phyloP scores from a whole-genome alignment of 148 eudicot genomes.

The Chenopodium album region DNA sequence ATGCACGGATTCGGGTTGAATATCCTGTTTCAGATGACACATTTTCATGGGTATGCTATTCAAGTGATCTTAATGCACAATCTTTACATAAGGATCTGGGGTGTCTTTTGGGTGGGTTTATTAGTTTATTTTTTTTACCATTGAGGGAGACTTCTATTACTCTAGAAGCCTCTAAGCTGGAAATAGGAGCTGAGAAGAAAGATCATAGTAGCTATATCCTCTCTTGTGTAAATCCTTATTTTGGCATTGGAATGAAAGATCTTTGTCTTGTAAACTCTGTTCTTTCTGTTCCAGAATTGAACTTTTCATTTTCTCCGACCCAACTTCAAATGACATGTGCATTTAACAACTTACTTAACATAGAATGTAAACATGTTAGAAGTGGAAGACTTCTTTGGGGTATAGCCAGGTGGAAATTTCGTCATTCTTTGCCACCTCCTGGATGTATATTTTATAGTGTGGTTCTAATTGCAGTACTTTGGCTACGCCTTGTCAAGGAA shows the following conservation, averaged over 20 bases:
- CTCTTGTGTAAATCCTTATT: slow-evolving; percentile 40
- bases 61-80: slow-evolving; percentile 44
- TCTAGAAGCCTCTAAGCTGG: slow-evolving; percentile 45
- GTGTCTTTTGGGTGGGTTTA: slow-evolving; percentile 46
- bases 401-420: slow-evolving; percentile 58
- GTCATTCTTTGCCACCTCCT: slow-evolving; percentile 39
- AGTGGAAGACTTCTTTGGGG: slow-evolving; percentile 80
- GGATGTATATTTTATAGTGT: slow-evolving; percentile 42
- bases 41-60: slow-evolving; percentile 34
- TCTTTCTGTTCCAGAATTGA: slow-evolving; percentile 51
- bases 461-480: slow-evolving; percentile 46
- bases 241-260: slow-evolving; percentile 46
- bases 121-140: slow-evolving; percentile 49
- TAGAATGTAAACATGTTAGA: slow-evolving; percentile 42
- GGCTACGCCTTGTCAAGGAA: slow-evolving; percentile 56
- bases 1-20: slow-evolving; percentile 50
- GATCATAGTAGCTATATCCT: slow-evolving; percentile 41
- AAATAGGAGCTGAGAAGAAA: slow-evolving; percentile 47
- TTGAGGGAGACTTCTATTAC: slow-evolving; percentile 44
- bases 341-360: slow-evolving; percentile 35
- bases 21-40: slow-evolving; percentile 45
- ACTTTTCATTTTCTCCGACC: slow-evolving; percentile 53
- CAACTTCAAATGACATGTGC: slow-evolving; percentile 44
- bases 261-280: slow-evolving; percentile 47
- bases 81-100: slow-evolving; percentile 31